Evolutionary conservation across 257 asterid species (phyloP).

Genomic region (Solanum bulbocastanum): DNA sequence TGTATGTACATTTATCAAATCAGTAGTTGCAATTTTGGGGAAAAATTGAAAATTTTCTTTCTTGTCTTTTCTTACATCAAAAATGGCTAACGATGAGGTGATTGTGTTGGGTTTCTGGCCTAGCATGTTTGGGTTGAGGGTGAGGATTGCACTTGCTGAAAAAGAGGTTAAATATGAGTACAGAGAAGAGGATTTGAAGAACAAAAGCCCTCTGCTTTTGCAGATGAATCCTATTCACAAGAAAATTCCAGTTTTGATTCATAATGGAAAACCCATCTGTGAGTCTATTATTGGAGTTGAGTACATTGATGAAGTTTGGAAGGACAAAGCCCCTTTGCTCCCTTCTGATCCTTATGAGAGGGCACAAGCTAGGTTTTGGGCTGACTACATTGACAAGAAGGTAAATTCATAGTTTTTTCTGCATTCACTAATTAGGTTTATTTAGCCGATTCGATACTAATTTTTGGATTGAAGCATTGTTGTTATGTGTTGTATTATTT

Average conservation of each 20-base stretch:
- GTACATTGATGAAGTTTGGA: not conserved
- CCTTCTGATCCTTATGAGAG: not conserved
- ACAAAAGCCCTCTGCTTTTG: not conserved
- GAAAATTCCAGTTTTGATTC: not conserved
- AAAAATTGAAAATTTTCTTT: not conserved
- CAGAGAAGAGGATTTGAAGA: not conserved
- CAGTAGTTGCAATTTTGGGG: not conserved
- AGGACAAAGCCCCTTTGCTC: not conserved
- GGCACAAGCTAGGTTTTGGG: not conserved
- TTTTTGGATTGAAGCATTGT: not conserved
- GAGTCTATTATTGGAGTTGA: not conserved
- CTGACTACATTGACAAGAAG: not conserved
- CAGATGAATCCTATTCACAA: not conserved
- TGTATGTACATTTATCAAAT: not conserved
- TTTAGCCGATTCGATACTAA: not conserved
- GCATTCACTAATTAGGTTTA: no score
- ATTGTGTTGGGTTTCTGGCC: not conserved
- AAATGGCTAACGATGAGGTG: not conserved
- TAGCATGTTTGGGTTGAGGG: not conserved
- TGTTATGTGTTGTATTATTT: not conserved
- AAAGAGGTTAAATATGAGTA: not conserved
- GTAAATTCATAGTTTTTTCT: not conserved
- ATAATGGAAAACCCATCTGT: not conserved
- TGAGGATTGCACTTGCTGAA: not conserved
- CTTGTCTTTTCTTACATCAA: not conserved